These are phyloP conservation scores for Cercospora berteroae DNA, from an alignment of 2,329 filamentous ascomycete species.

Conservation along the genomic window DNA sequence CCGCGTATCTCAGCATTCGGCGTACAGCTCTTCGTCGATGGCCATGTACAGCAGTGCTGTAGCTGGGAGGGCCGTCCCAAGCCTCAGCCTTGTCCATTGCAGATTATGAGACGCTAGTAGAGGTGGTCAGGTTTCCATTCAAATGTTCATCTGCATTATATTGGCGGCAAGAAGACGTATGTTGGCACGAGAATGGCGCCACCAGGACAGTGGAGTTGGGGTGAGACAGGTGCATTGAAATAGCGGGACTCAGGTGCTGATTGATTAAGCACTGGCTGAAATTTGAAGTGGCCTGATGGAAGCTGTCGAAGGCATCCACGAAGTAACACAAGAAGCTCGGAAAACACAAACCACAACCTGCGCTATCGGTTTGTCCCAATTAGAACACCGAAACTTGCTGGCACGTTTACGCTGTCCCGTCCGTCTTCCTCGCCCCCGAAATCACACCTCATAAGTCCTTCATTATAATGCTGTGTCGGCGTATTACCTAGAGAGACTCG, in stretches of 20 bases:
- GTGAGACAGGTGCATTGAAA: neutral
- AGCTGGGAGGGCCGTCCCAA: neutral
- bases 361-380: neutral
- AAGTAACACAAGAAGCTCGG: neutral
- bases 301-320: too few species aligned
- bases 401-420: neutral
- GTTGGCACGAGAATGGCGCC: neutral
- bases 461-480: neutral
- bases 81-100: slow-evolving; percentile 2
- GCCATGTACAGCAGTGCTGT: neutral
- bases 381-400: neutral
- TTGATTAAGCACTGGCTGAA: neutral
- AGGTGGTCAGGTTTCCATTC: neutral
- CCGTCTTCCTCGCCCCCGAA: neutral
- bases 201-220: neutral
- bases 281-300: neutral
- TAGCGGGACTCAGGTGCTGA: neutral
- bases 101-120: neutral
- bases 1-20: neutral
- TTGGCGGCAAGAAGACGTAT: neutral
- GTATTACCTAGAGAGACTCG: neutral
- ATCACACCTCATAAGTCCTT: neutral
- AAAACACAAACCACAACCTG: neutral
- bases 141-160: neutral
- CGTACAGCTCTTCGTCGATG: neutral